Conservation (phyloP, 495 filamentous ascomycete genomes). For the Acidiella bohemica region DNA sequence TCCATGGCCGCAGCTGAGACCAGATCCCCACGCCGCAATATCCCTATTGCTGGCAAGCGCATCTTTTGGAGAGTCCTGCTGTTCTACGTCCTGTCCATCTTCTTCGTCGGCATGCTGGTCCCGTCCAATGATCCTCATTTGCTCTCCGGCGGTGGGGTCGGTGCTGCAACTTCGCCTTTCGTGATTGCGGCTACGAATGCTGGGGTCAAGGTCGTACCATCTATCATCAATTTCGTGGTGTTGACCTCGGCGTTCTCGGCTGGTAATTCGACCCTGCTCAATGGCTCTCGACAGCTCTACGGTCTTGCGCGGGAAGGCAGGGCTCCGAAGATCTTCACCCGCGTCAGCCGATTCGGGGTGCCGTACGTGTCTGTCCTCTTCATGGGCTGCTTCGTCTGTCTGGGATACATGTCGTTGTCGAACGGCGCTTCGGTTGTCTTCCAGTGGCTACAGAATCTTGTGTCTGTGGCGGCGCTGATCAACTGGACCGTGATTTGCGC, state of each 20-base stretch:
- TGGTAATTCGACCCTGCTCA: not conserved
- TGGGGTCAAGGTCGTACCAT: not conserved
- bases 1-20: conserved; percentile 69
- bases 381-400: not conserved
- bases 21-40: conserved; percentile 57
- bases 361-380: not conserved
- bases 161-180: not conserved
- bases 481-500: not conserved
- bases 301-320: not conserved
- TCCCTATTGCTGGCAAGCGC: conserved; percentile 63
- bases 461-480: not conserved
- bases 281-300: not conserved
- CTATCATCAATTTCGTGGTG: not conserved
- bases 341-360: not conserved
- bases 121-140: too few relatives aligned
- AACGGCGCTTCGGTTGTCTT: not conserved
- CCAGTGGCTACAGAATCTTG: not conserved
- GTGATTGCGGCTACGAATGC: not conserved
- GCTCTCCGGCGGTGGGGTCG: too few relatives aligned
- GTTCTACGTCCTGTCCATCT: too few relatives aligned
- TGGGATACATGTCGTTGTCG: not conserved
- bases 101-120: conserved; percentile 44
- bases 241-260: not conserved
- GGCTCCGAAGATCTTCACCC: not conserved
- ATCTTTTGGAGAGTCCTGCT: conserved; percentile 78